A percentile compares a stretch with the other conserved stretches of the same genome.
phyloP scores from a whole-genome alignment of 163 green algal species.

The Scenedesmus sp. region DNA sequence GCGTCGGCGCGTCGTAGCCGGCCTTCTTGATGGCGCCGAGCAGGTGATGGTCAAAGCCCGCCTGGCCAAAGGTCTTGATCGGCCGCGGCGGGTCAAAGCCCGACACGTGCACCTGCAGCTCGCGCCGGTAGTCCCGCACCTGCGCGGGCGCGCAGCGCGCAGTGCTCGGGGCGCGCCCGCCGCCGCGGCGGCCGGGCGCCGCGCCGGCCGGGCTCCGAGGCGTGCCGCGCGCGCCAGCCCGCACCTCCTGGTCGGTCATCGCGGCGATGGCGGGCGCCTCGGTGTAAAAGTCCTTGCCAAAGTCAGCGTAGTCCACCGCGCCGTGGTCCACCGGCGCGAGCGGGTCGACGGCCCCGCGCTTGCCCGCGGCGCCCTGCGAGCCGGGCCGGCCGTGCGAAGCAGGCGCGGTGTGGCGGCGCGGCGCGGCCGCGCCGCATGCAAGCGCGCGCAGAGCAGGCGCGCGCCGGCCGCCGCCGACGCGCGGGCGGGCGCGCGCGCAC shows the following conservation, averaged over 20 bases:
- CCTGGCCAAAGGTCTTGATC: constrained; percentile 80
- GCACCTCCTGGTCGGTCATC: constrained; percentile 73
- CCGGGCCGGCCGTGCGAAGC: no score
- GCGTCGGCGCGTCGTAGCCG: constrained; percentile 67
- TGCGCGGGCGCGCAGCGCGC: constrained; percentile 38
- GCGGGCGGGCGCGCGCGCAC: no score
- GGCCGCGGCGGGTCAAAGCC: constrained; percentile 77
- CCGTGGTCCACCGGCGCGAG: constrained; percentile 58
- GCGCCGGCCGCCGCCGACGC: no score
- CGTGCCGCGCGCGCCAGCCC: no score
- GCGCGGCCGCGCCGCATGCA: neutral
- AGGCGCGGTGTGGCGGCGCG: neutral
- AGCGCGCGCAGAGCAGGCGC: neutral
- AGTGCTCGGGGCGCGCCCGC: no score
- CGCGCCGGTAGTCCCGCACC: constrained; percentile 55
- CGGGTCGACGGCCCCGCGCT: constrained; percentile 40
- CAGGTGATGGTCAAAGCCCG: constrained; percentile 73
- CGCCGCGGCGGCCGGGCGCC: no score
- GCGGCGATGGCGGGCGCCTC: constrained; percentile 63
- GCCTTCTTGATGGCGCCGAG: constrained; percentile 75
- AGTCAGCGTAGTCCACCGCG: constrained; percentile 70
- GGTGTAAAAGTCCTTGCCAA: constrained; percentile 87
- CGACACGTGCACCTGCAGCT: constrained; percentile 74
- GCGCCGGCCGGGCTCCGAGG: no score
- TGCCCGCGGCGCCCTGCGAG: constrained; percentile 11